Percentiles rank a stretch among this genome's conserved stretches.
Conservation (phyloP, 2,329 filamentous ascomycete species). For the Sclerotinia minor region DNA sequence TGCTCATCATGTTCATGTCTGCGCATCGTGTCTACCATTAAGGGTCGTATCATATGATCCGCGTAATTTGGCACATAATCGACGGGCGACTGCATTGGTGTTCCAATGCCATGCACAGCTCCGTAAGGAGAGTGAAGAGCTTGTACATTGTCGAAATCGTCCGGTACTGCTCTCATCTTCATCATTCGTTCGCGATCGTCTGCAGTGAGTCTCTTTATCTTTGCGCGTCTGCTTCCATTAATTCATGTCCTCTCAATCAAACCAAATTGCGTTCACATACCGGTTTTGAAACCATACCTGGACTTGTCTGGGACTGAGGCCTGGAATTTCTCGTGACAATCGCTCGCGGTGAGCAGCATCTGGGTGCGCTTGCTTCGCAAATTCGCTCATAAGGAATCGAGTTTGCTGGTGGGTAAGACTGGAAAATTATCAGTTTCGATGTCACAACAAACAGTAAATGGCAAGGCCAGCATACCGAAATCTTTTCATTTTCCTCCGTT, state of each 20-base stretch:
- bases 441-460: conserved; percentile 8
- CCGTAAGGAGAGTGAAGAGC: conserved; percentile 68
- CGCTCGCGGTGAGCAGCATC: conserved; percentile 88
- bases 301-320: conserved; percentile 86
- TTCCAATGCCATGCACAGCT: conserved; percentile 46
- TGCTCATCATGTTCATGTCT: conserved; percentile 64
- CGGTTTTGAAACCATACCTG: conserved; percentile 99
- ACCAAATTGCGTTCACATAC: conserved; percentile 52
- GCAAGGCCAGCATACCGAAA: conserved; percentile 61
- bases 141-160: conserved; percentile 70
- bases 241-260: neutral
- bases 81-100: conserved; percentile 41
- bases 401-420: conserved; percentile 96
- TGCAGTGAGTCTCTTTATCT: conserved; percentile 70
- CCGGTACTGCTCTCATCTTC: conserved; percentile 69
- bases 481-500: conserved; percentile 71
- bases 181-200: conserved; percentile 71
- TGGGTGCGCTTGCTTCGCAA: conserved; percentile 89
- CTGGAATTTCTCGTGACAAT: conserved; percentile 85
- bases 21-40: conserved; percentile 68
- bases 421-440: conserved; percentile 42
- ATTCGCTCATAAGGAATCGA: conserved; percentile 96
- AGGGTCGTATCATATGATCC: conserved; percentile 58
- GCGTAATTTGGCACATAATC: conserved; percentile 50
- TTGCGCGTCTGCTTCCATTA: conserved; percentile 56